Conservation (phyloP, 495 filamentous ascomycete species). For the Xylaria longipes region DNA sequence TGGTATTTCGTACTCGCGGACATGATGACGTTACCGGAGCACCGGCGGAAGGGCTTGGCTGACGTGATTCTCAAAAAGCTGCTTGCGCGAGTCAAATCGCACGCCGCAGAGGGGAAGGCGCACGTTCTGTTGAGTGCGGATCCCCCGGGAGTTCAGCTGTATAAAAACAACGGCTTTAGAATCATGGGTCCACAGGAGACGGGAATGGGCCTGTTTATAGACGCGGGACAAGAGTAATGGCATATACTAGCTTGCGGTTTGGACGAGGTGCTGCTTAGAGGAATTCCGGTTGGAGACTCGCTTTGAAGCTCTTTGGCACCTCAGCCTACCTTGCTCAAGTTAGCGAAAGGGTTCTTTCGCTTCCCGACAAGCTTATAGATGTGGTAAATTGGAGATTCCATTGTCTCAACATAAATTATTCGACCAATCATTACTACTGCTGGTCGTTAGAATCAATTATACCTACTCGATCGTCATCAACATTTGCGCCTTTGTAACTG, state of each 20-base stretch:
- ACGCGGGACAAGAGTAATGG: neutral
- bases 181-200: conserved; percentile 27
- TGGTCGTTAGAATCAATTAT: too few relatives aligned
- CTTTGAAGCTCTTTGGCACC: too few relatives aligned
- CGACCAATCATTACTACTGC: too few relatives aligned
- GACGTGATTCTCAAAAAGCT: conserved; percentile 54
- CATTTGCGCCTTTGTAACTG: too few relatives aligned
- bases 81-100: conserved; percentile 46
- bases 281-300: too few relatives aligned
- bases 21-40: conserved; percentile 55
- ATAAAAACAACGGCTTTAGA: conserved; percentile 57
- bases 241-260: neutral
- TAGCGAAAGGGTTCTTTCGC: too few relatives aligned
- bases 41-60: conserved; percentile 58
- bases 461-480: too few relatives aligned
- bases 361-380: too few relatives aligned
- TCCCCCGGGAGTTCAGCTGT: conserved; percentile 50
- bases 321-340: too few relatives aligned
- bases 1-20: conserved; percentile 61
- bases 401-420: too few relatives aligned
- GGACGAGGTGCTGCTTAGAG: neutral
- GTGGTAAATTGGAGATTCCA: too few relatives aligned
- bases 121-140: conserved; percentile 58
- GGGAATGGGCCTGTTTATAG: conserved; percentile 5
- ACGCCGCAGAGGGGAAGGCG: conserved; percentile 47